These are phyloP conservation scores for Coprinopsis strossmayeri DNA, from an alignment of 768 basidiomycete genomes.

Conservation along the genomic window DNA sequence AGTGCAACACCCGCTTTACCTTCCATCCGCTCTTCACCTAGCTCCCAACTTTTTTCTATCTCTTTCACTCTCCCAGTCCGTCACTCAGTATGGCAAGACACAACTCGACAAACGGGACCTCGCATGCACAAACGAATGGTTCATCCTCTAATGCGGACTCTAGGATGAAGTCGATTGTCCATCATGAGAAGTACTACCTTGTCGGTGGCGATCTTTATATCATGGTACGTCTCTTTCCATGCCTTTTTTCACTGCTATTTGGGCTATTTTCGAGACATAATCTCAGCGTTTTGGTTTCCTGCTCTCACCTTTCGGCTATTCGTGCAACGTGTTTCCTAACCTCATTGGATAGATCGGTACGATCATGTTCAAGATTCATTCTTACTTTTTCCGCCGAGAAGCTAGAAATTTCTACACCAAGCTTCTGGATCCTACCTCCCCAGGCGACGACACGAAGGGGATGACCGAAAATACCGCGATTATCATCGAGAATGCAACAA, in stretches of 20 bases:
- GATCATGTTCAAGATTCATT: slow-evolving; percentile 12
- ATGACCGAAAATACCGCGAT: slow-evolving; percentile 5
- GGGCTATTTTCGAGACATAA: background rate
- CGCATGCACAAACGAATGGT: background rate
- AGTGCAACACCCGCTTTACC: no score
- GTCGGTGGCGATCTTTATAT: slow-evolving; percentile 42
- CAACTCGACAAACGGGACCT: background rate
- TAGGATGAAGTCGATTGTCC: background rate
- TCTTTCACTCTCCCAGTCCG: no score
- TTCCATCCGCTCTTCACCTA: no score
- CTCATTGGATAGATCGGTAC: slow-evolving; percentile 2
- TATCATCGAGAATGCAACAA: slow-evolving; percentile 6
- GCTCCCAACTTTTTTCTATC: no score
- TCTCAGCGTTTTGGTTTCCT: background rate
- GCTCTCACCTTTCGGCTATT: background rate
- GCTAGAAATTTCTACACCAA: slow-evolving; percentile 8
- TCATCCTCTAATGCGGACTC: background rate
- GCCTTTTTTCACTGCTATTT: background rate
- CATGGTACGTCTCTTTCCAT: slow-evolving; percentile 26
- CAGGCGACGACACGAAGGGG: slow-evolving; percentile 4
- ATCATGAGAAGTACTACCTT: slow-evolving; percentile 37
- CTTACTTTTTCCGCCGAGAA: slow-evolving; percentile 14
- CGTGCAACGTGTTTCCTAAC: background rate
- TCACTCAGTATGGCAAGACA: no score
- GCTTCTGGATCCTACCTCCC: background rate